Evolutionary conservation across 2,329 filamentous ascomycete species (phyloP).

Genomic region (Aspergillus neotritici): DNA sequence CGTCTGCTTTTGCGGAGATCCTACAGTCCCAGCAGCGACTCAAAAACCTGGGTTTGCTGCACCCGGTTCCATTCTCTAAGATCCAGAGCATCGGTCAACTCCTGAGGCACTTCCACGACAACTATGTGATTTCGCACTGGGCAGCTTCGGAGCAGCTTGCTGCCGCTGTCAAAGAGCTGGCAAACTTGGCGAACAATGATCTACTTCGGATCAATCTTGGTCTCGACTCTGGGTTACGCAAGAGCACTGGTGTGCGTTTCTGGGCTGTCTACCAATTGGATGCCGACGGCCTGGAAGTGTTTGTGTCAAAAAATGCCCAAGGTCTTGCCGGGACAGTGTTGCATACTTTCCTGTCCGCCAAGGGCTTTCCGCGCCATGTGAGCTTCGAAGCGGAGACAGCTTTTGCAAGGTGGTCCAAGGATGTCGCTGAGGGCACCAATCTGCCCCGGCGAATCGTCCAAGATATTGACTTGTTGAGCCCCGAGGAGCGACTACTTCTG

Average conservation of each 20-base stretch:
- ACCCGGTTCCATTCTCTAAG: slow-evolving; percentile 31
- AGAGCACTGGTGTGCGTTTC: slow-evolving; percentile 33
- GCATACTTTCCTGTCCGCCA: slow-evolving; percentile 43
- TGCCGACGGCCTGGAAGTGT: slow-evolving; percentile 33
- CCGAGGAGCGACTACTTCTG: slow-evolving; percentile 37
- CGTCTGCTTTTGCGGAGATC: slow-evolving; percentile 41
- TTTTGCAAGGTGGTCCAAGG: slow-evolving; percentile 33
- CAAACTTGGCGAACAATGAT: slow-evolving; percentile 23
- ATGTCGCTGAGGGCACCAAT: slow-evolving; percentile 22
- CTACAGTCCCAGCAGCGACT: slow-evolving; percentile 42
- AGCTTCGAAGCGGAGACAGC: slow-evolving; percentile 38
- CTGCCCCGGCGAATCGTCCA: slow-evolving; percentile 37
- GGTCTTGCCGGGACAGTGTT: slow-evolving; percentile 40
- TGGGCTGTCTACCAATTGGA: slow-evolving; percentile 39
- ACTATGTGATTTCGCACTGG: slow-evolving; percentile 17
- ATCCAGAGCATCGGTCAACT: slow-evolving; percentile 31
- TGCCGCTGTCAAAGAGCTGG: slow-evolving; percentile 27
- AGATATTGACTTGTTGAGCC: slow-evolving; percentile 40
- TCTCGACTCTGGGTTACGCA: slow-evolving; percentile 39
- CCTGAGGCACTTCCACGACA: slow-evolving; percentile 28
- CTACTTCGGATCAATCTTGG: slow-evolving; percentile 30
- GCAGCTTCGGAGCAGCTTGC: slow-evolving; percentile 17
- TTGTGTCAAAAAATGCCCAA: slow-evolving; percentile 41
- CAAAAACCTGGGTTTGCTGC: slow-evolving; percentile 37
- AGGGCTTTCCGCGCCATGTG: slow-evolving; percentile 34